These are phyloP conservation scores for Irpex sp. DNA, from an alignment of 1,284 basidiomycete genomes.

Conservation along the genomic window DNA sequence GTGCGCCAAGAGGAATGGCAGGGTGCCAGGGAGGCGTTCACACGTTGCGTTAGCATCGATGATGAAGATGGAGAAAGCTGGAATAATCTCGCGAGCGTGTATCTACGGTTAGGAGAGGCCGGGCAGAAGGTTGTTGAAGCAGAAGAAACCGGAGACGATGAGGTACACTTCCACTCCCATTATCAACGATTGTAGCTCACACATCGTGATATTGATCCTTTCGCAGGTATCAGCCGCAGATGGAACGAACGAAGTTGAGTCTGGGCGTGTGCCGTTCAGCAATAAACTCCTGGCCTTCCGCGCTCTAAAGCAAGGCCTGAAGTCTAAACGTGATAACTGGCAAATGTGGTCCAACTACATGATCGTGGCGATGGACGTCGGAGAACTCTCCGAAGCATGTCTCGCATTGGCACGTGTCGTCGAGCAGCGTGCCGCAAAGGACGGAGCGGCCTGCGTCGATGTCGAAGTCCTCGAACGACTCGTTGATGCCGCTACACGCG, in stretches of 20 bases:
- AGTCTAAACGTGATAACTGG: conserved; percentile 89
- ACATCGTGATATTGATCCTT: not conserved
- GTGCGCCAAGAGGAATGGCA: conserved; percentile 83
- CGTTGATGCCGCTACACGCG: conserved; percentile 78
- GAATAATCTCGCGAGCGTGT: conserved; percentile 96
- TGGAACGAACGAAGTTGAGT: conserved; percentile 4
- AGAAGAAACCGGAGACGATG: conserved; percentile 22
- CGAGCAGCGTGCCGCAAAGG: conserved; percentile 71
- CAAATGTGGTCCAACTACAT: conserved; percentile 99
- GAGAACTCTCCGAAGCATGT: conserved; percentile 85
- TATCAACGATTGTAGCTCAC: not conserved
- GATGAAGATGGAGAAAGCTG: conserved; percentile 98
- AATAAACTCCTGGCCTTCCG: conserved; percentile 90
- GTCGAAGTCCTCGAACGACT: conserved; percentile 85
- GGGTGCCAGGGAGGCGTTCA: conserved; percentile 82
- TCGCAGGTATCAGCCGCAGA: not conserved
- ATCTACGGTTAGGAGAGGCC: conserved; percentile 72
- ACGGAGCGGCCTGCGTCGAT: conserved; percentile 67
- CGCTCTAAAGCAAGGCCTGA: conserved; percentile 90
- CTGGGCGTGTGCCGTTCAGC: conserved; percentile 44
- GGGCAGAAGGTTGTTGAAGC: conserved; percentile 17
- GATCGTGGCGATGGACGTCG: conserved; percentile 91
- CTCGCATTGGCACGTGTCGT: conserved; percentile 83
- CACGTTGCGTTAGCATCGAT: conserved; percentile 84
- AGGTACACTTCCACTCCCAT: conserved; percentile 18